phyloP scores from a whole-genome alignment of 495 filamentous ascomycete genomes.

The Copromyces sp. region DNA sequence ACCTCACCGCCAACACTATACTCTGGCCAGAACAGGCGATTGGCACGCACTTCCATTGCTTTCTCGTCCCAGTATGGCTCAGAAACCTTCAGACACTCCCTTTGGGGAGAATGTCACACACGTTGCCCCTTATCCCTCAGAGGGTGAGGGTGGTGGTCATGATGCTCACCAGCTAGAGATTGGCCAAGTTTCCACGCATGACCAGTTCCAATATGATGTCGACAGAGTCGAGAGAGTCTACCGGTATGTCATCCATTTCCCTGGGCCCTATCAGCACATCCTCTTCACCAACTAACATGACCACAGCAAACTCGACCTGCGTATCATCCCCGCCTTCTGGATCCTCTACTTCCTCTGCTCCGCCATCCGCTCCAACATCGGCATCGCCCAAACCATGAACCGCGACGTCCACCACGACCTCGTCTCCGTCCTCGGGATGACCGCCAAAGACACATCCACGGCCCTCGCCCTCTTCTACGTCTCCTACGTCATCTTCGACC shows the following conservation, averaged over 20 bases:
- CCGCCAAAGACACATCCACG: conserved; percentile 65
- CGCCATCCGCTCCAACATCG: conserved; percentile 82
- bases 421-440: conserved; percentile 52
- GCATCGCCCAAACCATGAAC: conserved; percentile 89
- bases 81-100: conserved; percentile 7
- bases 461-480: conserved; percentile 84
- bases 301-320: conserved; percentile 61
- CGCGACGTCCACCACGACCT: conserved; percentile 55
- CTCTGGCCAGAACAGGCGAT: conserved; percentile 28
- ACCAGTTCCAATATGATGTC: conserved; percentile 31
- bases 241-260: conserved; percentile 31
- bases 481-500: conserved; percentile 79
- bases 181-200: conserved; percentile 13
- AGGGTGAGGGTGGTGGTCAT: conserved; percentile 10
- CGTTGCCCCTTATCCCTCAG: not conserved
- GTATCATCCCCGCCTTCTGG: conserved; percentile 90
- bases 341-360: conserved; percentile 88
- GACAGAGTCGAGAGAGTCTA: conserved; percentile 55
- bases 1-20: not conserved
- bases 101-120: conserved; percentile 8
- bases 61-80: conserved; percentile 38
- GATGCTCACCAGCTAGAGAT: conserved; percentile 9
- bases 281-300: not conserved
- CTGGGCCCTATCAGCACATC: not conserved
- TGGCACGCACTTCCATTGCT: conserved; percentile 46